Evolutionary conservation across 306 rosid species (phyloP).

Genomic region (Sesbania bispinosa): DNA sequence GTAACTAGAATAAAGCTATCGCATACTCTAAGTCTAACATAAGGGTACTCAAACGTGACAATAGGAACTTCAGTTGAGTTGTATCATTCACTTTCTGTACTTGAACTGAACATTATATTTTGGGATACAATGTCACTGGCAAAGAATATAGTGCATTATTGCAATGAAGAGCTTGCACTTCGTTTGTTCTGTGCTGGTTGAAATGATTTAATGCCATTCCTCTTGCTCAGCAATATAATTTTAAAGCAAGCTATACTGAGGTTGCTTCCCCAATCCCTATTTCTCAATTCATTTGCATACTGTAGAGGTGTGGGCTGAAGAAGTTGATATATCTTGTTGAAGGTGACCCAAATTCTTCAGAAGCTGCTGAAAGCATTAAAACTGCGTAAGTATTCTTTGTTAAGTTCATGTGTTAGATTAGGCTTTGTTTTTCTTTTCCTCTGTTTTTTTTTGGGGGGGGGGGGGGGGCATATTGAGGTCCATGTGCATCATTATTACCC

Average conservation of each 20-base stretch:
- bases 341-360: slow-evolving; percentile 93
- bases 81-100: neutral
- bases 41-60: neutral
- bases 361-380: slow-evolving; percentile 93
- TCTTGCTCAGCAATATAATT: neutral
- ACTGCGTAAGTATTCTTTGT: slow-evolving; percentile 67
- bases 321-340: slow-evolving; percentile 94
- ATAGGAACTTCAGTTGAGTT: neutral
- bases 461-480: neutral
- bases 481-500: neutral
- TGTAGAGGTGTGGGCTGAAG: slow-evolving; percentile 89
- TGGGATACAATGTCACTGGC: neutral
- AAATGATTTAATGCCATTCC: neutral
- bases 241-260: slow-evolving; percentile 19
- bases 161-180: slow-evolving; percentile 3
- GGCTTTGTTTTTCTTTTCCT: no score
- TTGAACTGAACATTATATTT: slow-evolving; percentile 4
- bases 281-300: slow-evolving; percentile 24
- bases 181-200: neutral
- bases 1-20: no score
- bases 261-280: neutral
- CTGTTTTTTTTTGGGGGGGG: neutral
- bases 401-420: no score
- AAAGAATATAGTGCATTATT: neutral
- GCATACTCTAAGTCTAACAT: no score